These are phyloP conservation scores for Apiotrichum gracile DNA, from an alignment of 1,284 basidiomycete species.

Conservation along the genomic window DNA sequence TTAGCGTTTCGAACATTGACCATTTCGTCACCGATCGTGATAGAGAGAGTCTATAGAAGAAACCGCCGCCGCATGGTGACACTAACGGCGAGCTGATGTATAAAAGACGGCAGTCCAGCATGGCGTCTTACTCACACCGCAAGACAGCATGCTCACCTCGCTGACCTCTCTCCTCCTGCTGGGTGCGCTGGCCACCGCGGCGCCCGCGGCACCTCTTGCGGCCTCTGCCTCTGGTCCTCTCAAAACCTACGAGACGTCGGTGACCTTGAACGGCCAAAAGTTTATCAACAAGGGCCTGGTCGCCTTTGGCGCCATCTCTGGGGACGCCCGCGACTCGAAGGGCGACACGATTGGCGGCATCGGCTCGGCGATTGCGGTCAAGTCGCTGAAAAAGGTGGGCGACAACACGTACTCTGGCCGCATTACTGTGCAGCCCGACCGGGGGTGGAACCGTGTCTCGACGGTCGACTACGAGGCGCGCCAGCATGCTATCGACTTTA, in stretches of 20 bases:
- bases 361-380: conserved; percentile 29
- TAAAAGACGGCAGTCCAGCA: too few species aligned
- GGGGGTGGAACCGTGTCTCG: conserved; percentile 39
- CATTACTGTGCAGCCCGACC: conserved; percentile 54
- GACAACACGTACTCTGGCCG: conserved; percentile 48
- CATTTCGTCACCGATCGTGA: too few species aligned
- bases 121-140: too few species aligned
- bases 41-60: too few species aligned
- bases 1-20: too few species aligned
- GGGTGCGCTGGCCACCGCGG: too few species aligned
- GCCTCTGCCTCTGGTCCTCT: too few species aligned
- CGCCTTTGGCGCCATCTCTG: conserved; percentile 38
- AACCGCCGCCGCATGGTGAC: too few species aligned
- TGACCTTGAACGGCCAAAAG: conserved; percentile 17
- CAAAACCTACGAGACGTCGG: neutral
- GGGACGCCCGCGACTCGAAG: conserved; percentile 29
- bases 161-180: too few species aligned
- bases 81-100: too few species aligned
- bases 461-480: conserved; percentile 60
- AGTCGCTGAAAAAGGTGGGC: conserved; percentile 12
- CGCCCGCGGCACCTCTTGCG: too few species aligned
- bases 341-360: conserved; percentile 43
- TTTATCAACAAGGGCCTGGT: conserved; percentile 43
- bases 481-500: conserved; percentile 56
- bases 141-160: too few species aligned